Conservation (phyloP, 2,329 filamentous ascomycete species). For the Hypoxylon sp. region DNA sequence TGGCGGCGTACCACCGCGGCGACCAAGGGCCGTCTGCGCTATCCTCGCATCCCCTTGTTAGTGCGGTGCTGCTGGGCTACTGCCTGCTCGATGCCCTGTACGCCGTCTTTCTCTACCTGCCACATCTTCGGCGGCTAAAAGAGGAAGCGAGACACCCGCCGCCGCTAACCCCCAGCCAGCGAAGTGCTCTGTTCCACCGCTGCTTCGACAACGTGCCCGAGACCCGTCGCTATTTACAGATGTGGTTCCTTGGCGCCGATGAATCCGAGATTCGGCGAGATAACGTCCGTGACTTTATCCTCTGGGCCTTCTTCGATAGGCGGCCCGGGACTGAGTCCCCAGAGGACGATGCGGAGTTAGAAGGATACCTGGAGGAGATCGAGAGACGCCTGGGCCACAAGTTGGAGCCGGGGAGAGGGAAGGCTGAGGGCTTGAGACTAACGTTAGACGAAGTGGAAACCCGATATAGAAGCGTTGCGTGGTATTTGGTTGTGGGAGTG, state of each 20-base stretch:
- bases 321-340: conserved; percentile 39
- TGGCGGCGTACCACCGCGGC: conserved; percentile 38
- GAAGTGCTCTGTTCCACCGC: conserved; percentile 63
- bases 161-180: conserved; percentile 54
- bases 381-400: conserved; percentile 61
- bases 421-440: conserved; percentile 66
- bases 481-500: conserved; percentile 67
- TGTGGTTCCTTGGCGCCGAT: conserved; percentile 72
- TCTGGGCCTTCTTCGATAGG: conserved; percentile 72
- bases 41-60: conserved; percentile 28
- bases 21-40: conserved; percentile 8
- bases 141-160: conserved; percentile 52
- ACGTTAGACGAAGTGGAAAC: conserved; percentile 71
- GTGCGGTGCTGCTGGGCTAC: conserved; percentile 42
- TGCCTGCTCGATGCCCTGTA: conserved; percentile 54
- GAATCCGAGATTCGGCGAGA: conserved; percentile 67
- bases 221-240: conserved; percentile 63
- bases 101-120: conserved; percentile 53
- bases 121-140: conserved; percentile 52
- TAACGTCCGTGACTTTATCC: conserved; percentile 72
- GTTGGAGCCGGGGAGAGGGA: conserved; percentile 63
- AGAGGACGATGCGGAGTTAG: conserved; percentile 53
- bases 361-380: conserved; percentile 58
- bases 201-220: conserved; percentile 65
- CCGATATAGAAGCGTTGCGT: conserved; percentile 68